These are phyloP conservation scores for Ceratocystiopsis brevicomis DNA, from an alignment of 2,329 filamentous ascomycete species.

Conservation along the genomic window DNA sequence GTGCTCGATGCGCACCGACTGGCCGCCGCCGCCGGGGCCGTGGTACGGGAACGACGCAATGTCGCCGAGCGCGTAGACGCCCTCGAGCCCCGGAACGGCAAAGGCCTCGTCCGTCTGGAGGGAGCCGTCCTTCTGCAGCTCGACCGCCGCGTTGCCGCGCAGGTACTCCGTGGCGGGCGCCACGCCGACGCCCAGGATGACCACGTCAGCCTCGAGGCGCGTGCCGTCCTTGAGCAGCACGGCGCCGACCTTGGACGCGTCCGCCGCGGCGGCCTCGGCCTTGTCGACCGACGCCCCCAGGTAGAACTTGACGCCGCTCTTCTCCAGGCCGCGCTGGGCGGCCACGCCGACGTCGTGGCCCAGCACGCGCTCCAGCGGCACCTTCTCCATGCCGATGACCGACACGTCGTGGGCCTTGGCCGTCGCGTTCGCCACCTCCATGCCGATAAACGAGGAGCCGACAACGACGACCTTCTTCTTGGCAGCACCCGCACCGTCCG, in stretches of 20 bases:
- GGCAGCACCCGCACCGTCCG: conserved; percentile 24
- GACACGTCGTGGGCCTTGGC: conserved; percentile 65
- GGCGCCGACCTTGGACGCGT: conserved; percentile 56
- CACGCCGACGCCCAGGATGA: conserved; percentile 83
- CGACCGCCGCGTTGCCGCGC: conserved; percentile 47
- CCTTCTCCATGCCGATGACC: conserved; percentile 73
- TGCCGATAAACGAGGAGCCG: conserved; percentile 90
- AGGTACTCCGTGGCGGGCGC: conserved; percentile 71
- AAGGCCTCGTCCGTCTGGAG: conserved; percentile 66
- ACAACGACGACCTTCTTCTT: conserved; percentile 78
- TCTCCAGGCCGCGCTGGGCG: conserved; percentile 62
- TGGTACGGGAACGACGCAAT: conserved; percentile 91
- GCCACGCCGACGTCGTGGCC: conserved; percentile 64
- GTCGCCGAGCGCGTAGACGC: conserved; percentile 86
- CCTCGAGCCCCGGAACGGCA: conserved; percentile 52
- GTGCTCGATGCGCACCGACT: conserved; percentile 72
- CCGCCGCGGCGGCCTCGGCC: conserved; percentile 49
- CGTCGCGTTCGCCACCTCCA: conserved; percentile 85
- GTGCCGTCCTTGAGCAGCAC: conserved; percentile 77
- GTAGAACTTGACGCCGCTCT: conserved; percentile 75
- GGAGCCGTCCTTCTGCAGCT: conserved; percentile 70
- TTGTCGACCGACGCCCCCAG: conserved; percentile 67
- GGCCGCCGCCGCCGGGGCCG: conserved; percentile 64
- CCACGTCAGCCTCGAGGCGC: conserved; percentile 65
- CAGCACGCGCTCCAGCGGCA: conserved; percentile 71